Evolutionary conservation across 306 rosid species (phyloP), one percentile per base, ranked within the genome.

Genomic region (Medicago arabica): DNA sequence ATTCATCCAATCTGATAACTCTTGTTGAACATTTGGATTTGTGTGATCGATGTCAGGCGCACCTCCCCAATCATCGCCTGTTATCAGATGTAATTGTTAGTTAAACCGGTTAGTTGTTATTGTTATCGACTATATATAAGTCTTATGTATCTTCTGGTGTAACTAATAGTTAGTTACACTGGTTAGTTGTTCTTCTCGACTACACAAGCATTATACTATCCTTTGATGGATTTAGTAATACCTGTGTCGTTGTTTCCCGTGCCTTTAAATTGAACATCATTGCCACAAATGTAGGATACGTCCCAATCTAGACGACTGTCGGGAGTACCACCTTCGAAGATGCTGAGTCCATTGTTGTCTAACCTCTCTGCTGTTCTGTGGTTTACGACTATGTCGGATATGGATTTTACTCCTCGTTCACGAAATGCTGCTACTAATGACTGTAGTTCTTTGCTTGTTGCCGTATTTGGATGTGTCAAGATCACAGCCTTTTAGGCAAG

Each of bases 281-380:
- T 66, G n/a, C 82, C 41, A 75, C 96, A 92, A 69, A 92, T 83
- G 84, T 82, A 78, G 19, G 89, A 81, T 0, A 85, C 88, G 0
- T 85, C 83, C 97, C 92, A 92, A 17, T 89, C 93, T 0, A 89
- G 90, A 36, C 85, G 88, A 16, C 1, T 50, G 61, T 92, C 93
- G 0, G 88, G 75, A 12, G 93, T 92, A 16, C 96, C 97, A 54
- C 97, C 96, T 81, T 92, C 93, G 72, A 92, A 89, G 65, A 92
- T 79, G 87, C 85, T 76, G 55, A 80, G 80, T 75, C 93, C 92
- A 69, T 78, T 84, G 43, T 51, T 71, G 50, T 89, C 97, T 14
- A 78, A 8, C 49, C 74, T 83, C 88, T 89, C 93, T 3, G 96
- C 88, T 14, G 87, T 80, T 84, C 90, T 86, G 73, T 92, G 97